Evolutionary conservation across 768 basidiomycete species (phyloP).

Genomic region (Kwoniella newhampshirensis): DNA sequence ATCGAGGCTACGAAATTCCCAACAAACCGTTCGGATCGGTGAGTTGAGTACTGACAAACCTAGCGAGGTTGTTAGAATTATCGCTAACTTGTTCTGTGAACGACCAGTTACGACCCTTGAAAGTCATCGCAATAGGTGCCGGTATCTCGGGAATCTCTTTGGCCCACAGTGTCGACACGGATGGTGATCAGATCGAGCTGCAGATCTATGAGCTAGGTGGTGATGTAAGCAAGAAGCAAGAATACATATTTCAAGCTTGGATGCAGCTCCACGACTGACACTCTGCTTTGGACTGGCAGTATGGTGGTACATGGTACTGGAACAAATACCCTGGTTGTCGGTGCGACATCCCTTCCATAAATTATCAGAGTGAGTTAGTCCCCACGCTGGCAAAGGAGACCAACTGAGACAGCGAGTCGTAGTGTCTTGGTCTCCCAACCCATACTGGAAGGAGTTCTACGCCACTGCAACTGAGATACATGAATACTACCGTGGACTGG

Average conservation of each 20-base stretch:
- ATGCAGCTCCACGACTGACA: neutral
- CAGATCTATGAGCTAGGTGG: slow-evolving; percentile 9
- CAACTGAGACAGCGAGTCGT: neutral
- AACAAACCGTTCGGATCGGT: slow-evolving; percentile 16
- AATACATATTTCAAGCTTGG: too few species aligned
- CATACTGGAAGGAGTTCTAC: slow-evolving; percentile 65
- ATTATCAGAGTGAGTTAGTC: slow-evolving; percentile 29
- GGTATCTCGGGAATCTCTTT: slow-evolving; percentile 18
- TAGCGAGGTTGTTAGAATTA: too few species aligned
- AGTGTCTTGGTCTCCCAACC: slow-evolving; percentile 63
- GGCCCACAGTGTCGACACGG: slow-evolving; percentile 4
- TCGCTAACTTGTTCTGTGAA: neutral
- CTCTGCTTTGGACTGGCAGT: neutral
- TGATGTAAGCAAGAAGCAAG: slow-evolving; percentile 11
- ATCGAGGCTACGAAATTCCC: slow-evolving; percentile 14
- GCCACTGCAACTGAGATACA: slow-evolving; percentile 64
- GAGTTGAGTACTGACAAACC: neutral
- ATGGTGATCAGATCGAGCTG: slow-evolving; percentile 1
- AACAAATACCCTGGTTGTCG: slow-evolving; percentile 20
- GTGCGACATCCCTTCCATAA: slow-evolving; percentile 62
- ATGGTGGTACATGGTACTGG: slow-evolving; percentile 19
- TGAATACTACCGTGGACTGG: slow-evolving; percentile 60
- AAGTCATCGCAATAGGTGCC: slow-evolving; percentile 23
- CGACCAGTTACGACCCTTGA: slow-evolving; percentile 9
- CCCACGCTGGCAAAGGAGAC: too few species aligned